phyloP scores from a whole-genome alignment of 1,139 yeast genomes.

The Entelexis sorbosivorans region DNA sequence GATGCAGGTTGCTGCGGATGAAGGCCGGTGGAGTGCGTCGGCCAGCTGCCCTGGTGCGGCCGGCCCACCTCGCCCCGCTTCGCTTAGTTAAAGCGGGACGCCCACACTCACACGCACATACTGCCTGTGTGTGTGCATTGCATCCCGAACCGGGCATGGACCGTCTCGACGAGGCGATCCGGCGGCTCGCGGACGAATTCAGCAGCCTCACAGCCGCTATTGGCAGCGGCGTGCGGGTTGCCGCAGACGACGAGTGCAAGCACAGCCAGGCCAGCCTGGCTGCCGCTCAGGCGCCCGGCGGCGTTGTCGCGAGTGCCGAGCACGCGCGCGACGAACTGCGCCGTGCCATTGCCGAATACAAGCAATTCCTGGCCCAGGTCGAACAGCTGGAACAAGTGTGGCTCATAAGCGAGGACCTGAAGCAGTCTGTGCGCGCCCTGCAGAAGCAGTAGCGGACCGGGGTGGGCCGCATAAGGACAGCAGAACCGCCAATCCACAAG shows the following conservation, averaged over 20 bases:
- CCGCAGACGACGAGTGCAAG: constrained; percentile 10
- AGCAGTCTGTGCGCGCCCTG: neutral
- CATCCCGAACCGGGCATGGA: constrained; percentile 4
- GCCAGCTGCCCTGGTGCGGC: no score
- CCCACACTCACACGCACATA: neutral
- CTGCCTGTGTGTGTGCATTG: neutral
- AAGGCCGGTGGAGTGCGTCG: no score
- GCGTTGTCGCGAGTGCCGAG: constrained; percentile 15
- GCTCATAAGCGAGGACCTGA: constrained; percentile 19
- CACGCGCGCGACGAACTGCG: constrained; percentile 9
- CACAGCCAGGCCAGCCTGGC: constrained; percentile 12
- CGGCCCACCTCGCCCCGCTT: neutral
- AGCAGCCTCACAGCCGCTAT: constrained; percentile 7
- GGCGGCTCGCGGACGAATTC: constrained; percentile 16
- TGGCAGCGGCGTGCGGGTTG: neutral
- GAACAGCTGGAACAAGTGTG: constrained; percentile 20
- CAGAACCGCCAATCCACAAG: no score
- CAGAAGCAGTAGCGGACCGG: neutral
- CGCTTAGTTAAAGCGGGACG: neutral
- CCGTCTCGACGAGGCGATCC: constrained; percentile 11
- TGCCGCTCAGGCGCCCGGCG: constrained; percentile 11
- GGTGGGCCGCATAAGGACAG: no score
- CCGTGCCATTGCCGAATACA: constrained; percentile 6
- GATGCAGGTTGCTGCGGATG: no score
- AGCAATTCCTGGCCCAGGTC: constrained; percentile 9